Evolutionary conservation across 2,329 filamentous ascomycete species (phyloP).

Genomic region (Paecilomyces niveus): DNA sequence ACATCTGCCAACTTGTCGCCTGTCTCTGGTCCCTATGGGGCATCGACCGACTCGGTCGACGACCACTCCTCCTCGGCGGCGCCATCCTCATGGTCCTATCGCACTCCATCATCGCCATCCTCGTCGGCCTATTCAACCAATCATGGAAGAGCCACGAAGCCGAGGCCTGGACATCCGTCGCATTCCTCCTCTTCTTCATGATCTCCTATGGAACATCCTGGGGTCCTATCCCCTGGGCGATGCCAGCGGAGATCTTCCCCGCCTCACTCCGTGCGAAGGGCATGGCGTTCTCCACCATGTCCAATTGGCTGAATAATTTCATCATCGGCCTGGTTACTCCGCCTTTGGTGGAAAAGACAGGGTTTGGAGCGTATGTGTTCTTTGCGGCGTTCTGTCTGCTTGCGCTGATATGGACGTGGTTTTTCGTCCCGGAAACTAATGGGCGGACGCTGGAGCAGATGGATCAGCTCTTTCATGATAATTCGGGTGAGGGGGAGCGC

Average conservation of each 20-base stretch:
- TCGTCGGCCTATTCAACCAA: constrained; percentile 13
- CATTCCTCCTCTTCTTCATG: constrained; percentile 16
- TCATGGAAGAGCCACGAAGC: constrained; percentile 15
- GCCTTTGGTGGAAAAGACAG: constrained; percentile 49
- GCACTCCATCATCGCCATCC: constrained; percentile 22
- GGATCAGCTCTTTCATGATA: constrained; percentile 24
- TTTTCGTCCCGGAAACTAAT: constrained; percentile 50
- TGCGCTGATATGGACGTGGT: constrained; percentile 40
- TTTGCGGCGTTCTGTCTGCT: constrained; percentile 36
- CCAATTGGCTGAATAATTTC: constrained; percentile 35
- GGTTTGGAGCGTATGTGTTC: constrained; percentile 40
- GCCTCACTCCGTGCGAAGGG: constrained; percentile 10
- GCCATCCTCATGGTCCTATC: constrained; percentile 20
- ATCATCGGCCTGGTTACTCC: constrained; percentile 53
- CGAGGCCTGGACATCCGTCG: not conserved
- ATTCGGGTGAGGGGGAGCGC: constrained; percentile 8
- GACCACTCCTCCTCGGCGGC: constrained; percentile 21
- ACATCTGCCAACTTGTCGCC: constrained; percentile 27
- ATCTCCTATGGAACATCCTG: not conserved
- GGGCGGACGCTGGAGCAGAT: constrained; percentile 47
- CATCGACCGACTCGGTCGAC: constrained; percentile 26
- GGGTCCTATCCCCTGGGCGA: not conserved
- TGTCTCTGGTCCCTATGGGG: constrained; percentile 19
- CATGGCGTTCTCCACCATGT: constrained; percentile 25
- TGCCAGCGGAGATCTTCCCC: constrained; percentile 1